Evolutionary conservation across 2,329 filamentous ascomycete genomes (phyloP).

Genomic region (Colletotrichum phormii): DNA sequence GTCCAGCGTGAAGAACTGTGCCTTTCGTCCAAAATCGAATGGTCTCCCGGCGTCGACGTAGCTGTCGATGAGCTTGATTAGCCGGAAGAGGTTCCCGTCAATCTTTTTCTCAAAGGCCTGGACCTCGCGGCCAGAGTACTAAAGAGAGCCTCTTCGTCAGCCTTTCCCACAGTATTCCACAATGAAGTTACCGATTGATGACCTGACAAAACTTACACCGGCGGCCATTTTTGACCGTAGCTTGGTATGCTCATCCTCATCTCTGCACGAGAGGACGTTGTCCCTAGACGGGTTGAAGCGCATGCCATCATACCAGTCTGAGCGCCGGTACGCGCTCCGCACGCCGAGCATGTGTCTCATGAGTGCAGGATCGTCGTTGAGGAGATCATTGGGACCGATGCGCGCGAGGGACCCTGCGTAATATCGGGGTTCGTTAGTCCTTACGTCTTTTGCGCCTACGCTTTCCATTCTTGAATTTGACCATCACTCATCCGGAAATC

Average conservation of each 20-base stretch:
- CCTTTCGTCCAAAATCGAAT: slow-evolving; percentile 59
- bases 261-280: slow-evolving; percentile 62
- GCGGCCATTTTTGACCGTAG: slow-evolving; percentile 62
- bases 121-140: slow-evolving; percentile 65
- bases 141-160: not conserved
- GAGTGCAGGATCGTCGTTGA: slow-evolving; percentile 35
- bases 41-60: slow-evolving; percentile 52
- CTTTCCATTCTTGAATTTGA: too few relatives aligned
- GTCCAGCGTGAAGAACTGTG: slow-evolving; percentile 65
- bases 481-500: too few relatives aligned
- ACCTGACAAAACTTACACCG: slow-evolving; percentile 49
- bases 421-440: too few relatives aligned
- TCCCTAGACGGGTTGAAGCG: slow-evolving; percentile 64
- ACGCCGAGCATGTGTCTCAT: slow-evolving; percentile 51
- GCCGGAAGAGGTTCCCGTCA: slow-evolving; percentile 56
- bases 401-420: slow-evolving; percentile 34
- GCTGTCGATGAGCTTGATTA: slow-evolving; percentile 55
- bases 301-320: slow-evolving; percentile 59
- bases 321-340: slow-evolving; percentile 50
- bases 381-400: slow-evolving; percentile 36
- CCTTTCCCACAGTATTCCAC: too few relatives aligned
- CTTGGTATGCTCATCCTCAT: slow-evolving; percentile 56
- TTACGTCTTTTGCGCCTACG: too few relatives aligned
- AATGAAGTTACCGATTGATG: too few relatives aligned
- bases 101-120: slow-evolving; percentile 59